These are phyloP conservation scores for Debaryomyces psychrophilus DNA, from an alignment of 1,139 yeast genomes.

Conservation along the genomic window DNA sequence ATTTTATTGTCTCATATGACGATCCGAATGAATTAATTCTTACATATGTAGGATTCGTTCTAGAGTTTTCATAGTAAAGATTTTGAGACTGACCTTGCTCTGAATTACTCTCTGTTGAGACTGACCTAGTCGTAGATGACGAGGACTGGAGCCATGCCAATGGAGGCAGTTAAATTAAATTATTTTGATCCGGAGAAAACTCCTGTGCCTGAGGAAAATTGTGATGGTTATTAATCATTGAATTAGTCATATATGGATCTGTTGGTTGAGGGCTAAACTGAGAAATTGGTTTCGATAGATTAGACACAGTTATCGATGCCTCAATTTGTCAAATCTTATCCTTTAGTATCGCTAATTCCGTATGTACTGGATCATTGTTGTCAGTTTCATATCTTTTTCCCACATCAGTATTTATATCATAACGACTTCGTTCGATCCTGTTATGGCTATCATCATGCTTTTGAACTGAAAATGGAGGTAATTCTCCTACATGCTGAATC, in stretches of 20 bases:
- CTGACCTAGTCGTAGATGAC: neutral
- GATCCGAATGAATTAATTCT: slow-evolving; percentile 35
- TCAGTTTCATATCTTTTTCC: neutral
- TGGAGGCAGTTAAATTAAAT: slow-evolving; percentile 18
- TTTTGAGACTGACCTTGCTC: neutral
- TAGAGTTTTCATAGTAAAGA: slow-evolving; percentile 11
- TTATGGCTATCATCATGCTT: neutral
- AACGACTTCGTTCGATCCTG: neutral
- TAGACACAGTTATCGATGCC: slow-evolving; percentile 39
- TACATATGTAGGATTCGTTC: slow-evolving; percentile 21
- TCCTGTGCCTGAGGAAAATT: neutral
- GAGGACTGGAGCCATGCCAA: slow-evolving; percentile 14
- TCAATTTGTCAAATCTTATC: slow-evolving; percentile 47
- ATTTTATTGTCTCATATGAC: slow-evolving; percentile 31
- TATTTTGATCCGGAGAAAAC: neutral
- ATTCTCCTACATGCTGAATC: slow-evolving; percentile 2
- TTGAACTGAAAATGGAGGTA: slow-evolving; percentile 21
- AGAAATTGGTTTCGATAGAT: slow-evolving; percentile 14
- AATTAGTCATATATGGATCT: neutral
- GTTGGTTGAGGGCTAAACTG: neutral
- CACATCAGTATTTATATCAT: neutral
- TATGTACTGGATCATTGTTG: slow-evolving; percentile 6
- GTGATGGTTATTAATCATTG: neutral
- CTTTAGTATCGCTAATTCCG: slow-evolving; percentile 35
- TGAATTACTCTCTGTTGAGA: neutral